These are phyloP conservation scores for Cryomyces antarcticus DNA, from an alignment of 495 filamentous ascomycete species.

Conservation along the genomic window DNA sequence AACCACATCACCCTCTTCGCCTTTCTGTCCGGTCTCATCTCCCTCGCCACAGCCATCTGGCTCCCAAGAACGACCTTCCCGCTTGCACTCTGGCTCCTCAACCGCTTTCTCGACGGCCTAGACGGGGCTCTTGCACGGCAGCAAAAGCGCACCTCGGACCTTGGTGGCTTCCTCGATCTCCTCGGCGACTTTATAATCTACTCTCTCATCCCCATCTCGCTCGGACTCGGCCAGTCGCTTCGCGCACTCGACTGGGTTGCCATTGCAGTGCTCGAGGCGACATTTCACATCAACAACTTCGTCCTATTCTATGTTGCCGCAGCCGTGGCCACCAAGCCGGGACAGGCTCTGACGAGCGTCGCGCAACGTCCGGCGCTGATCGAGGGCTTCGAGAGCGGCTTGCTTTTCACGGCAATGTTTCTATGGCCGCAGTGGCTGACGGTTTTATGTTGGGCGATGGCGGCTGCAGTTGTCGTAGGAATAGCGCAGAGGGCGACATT, in stretches of 20 bases:
- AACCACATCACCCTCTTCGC: constrained; percentile 10
- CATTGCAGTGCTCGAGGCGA: constrained; percentile 12
- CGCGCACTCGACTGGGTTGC: constrained; percentile 3
- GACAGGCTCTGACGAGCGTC: constrained; percentile 13
- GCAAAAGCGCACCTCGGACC: constrained; percentile 8
- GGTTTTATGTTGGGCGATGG: constrained; percentile 9
- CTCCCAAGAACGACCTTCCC: not conserved
- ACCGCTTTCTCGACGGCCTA: constrained; percentile 15
- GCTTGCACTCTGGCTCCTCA: constrained; percentile 12
- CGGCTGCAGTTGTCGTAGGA: constrained; percentile 7
- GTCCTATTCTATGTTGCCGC: constrained; percentile 18
- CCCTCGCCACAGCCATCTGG: constrained; percentile 1
- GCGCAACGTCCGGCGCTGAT: constrained; percentile 18
- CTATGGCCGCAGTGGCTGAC: constrained; percentile 5
- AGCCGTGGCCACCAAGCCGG: constrained; percentile 9
- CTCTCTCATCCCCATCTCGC: constrained; percentile 13
- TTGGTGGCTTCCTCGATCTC: constrained; percentile 19
- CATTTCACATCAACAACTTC: constrained; percentile 21
- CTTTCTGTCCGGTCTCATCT: constrained; percentile 9
- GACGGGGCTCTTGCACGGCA: constrained; percentile 17
- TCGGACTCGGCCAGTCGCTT: not conserved
- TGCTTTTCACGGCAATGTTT: constrained; percentile 19
- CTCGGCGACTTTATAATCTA: constrained; percentile 18
- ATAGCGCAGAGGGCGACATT: constrained; percentile 8
- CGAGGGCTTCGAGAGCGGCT: constrained; percentile 16